A percentile compares a stretch with the other conserved stretches of the same genome.
phyloP scores from a whole-genome alignment of 345 rosid species.

The Passiflora organensis region DNA sequence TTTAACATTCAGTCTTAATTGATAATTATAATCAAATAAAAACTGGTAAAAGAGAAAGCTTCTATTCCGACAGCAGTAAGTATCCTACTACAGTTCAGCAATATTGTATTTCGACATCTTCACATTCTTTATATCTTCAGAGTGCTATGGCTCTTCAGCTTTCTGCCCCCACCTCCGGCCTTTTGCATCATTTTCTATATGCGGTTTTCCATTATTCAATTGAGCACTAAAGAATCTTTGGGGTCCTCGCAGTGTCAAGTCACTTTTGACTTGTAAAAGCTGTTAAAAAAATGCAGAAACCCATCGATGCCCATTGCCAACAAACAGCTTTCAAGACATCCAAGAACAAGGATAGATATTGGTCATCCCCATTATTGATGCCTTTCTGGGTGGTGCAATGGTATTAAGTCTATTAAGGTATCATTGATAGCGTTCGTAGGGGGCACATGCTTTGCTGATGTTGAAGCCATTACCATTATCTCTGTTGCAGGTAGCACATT shows the following conservation, averaged over 20 bases:
- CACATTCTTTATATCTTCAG: constrained; percentile 5
- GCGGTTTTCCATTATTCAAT: constrained; percentile 16
- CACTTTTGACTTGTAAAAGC: constrained; percentile 34
- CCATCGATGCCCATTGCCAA: no score
- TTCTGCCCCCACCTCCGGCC: constrained; percentile 13
- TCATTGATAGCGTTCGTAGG: no score
- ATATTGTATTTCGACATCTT: constrained; percentile 25
- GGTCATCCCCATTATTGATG: no score
- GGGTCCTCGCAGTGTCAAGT: constrained; percentile 9
- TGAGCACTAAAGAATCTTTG: constrained; percentile 30
- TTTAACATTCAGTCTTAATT: no score
- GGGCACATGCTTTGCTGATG: no score
- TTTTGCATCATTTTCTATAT: constrained; percentile 10
- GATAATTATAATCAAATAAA: not conserved
- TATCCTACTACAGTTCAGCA: constrained; percentile 16
- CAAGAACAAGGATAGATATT: not conserved
- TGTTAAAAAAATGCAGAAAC: not conserved
- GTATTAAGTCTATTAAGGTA: no score
- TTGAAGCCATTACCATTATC: no score
- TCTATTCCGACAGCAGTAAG: constrained; percentile 43
- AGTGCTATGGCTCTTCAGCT: constrained; percentile 2
- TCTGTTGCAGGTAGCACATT: no score
- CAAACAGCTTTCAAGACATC: not conserved
- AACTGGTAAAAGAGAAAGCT: constrained; percentile 11
- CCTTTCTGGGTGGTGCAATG: no score